These are phyloP conservation scores for Phyllosticta capitalensis DNA, from an alignment of 2,329 filamentous ascomycete genomes.

Conservation along the genomic window DNA sequence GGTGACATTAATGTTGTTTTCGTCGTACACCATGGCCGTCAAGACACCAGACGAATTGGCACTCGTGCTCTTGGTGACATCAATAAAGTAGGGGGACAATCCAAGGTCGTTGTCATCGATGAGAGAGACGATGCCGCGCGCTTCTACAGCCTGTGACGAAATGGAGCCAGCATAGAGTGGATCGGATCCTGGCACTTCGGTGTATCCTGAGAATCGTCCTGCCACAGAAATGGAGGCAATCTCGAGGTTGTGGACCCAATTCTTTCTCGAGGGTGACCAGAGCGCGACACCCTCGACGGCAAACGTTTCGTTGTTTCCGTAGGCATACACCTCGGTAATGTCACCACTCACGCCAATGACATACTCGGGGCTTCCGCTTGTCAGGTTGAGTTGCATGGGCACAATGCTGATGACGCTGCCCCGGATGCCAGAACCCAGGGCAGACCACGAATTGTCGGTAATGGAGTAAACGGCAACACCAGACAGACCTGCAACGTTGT, in stretches of 20 bases:
- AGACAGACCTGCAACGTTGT: conserved; percentile 54
- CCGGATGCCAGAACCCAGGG: conserved; percentile 79
- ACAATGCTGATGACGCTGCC: conserved; percentile 68
- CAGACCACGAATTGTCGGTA: conserved; percentile 57
- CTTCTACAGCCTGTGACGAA: conserved; percentile 61
- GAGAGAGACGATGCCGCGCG: conserved; percentile 63
- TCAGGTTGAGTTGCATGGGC: conserved; percentile 70
- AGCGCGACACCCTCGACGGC: conserved; percentile 69
- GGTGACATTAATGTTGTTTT: conserved; percentile 65
- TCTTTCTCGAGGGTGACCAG: conserved; percentile 77
- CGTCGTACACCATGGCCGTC: conserved; percentile 67
- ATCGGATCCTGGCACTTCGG: conserved; percentile 53
- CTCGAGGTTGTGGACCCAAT: conserved; percentile 77
- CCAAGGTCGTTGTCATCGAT: conserved; percentile 27
- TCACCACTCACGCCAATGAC: conserved; percentile 72
- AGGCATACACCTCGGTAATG: conserved; percentile 64
- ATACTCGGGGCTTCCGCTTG: conserved; percentile 54
- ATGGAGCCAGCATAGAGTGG: conserved; percentile 78
- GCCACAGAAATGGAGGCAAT: conserved; percentile 55
- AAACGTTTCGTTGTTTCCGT: conserved; percentile 52
- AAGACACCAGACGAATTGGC: conserved; percentile 56
- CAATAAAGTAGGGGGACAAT: conserved; percentile 44
- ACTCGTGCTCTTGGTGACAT: conserved; percentile 33
- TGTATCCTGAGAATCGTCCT: conserved; percentile 62
- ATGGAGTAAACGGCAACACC: conserved; percentile 71